These are phyloP conservation scores for Gynostemma pentaphyllum DNA, from an alignment of 306 rosid species.

Conservation along the genomic window DNA sequence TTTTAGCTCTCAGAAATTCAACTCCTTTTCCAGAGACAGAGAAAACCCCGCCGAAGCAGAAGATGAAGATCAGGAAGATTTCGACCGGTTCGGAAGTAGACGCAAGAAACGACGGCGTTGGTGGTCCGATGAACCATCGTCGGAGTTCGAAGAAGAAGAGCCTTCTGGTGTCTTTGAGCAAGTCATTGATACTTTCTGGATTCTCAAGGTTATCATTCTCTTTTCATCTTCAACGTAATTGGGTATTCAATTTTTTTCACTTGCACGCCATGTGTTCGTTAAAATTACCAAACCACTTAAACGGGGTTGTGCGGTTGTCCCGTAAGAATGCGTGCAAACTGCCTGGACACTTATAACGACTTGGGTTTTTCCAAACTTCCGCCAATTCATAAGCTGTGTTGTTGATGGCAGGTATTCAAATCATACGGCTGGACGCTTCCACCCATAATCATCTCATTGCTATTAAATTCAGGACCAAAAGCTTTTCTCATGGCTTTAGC, in stretches of 20 bases:
- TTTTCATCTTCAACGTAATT: background rate
- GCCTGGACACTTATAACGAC: too few relatives aligned
- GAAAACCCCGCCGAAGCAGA: slow-evolving; percentile 2
- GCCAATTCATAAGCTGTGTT: background rate
- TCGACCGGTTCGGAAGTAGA: slow-evolving; percentile 15
- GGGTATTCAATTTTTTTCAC: background rate
- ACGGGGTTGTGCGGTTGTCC: too few relatives aligned
- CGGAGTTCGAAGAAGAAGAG: slow-evolving; percentile 29
- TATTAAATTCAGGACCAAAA: slow-evolving; percentile 61
- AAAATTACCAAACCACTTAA: background rate
- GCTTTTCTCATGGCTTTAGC: slow-evolving; percentile 90
- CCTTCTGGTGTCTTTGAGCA: slow-evolving; percentile 36
- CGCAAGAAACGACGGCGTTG: slow-evolving; percentile 44
- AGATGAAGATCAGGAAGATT: slow-evolving; percentile 15
- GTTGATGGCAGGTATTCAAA: slow-evolving; percentile 52
- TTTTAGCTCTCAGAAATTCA: slow-evolving; percentile 37
- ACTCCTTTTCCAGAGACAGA: slow-evolving; percentile 24
- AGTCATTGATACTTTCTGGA: slow-evolving; percentile 52
- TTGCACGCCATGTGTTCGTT: background rate
- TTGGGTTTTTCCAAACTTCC: background rate
- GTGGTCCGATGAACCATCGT: slow-evolving; percentile 65
- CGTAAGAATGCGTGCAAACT: too few relatives aligned
- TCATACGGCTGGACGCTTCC: slow-evolving; percentile 89
- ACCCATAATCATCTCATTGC: slow-evolving; percentile 38
- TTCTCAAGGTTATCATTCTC: slow-evolving; percentile 49